Evolutionary conservation across 2,329 filamentous ascomycete species (phyloP), one percentile per base, ranked within the genome.

Genomic region (Aureobasidium pullulans): DNA sequence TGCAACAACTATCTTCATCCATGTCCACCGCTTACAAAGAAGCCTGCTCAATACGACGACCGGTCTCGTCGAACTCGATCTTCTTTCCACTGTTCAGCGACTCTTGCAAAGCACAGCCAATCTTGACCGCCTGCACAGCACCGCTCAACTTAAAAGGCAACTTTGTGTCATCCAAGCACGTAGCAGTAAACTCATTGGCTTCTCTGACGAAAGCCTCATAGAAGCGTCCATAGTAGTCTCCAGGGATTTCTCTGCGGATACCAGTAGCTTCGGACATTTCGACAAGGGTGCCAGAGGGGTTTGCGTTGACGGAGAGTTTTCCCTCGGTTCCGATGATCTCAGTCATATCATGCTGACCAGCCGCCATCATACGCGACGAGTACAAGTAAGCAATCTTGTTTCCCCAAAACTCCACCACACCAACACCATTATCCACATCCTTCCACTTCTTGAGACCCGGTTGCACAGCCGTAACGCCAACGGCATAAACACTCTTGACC

Each of bases 291-390:
- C 70, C 72, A 48, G 74, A 72, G 5, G 84, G 84, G 63, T 84
- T 79, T 6, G 75, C 77, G 66, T 87, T 87, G 62, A 88, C 76
- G 0, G 77, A 73, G 6, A 88, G 66, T 69, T 87, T 87, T 42
- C 85, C 84, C 64, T 80, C 77, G 1, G 85, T 88, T 11, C 84
- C 85, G 58, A 87, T 84, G 62, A 88, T 80, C 71, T 87, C 84
- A 0, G 84, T 86, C 61, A 78, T 81, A 68, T 88, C 85, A 62
- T 86, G 81, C 70, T 88, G 84, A 0, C 85, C 85, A 0, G 82
- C 80, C 0, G 84, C 82, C 81, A 87, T 88, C 81, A 87, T 88
- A 13, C 84, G 77, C 9, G 77, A 81, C 43, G 76, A 78, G 69
- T 84, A 88, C 62, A 86, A 80, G 67, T 86, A 84, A 1, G 84